A percentile compares a stretch with the other conserved stretches of the same genome.
Conservation (phyloP, 2,329 filamentous ascomycete genomes). For the Arachnomyces sp. region DNA sequence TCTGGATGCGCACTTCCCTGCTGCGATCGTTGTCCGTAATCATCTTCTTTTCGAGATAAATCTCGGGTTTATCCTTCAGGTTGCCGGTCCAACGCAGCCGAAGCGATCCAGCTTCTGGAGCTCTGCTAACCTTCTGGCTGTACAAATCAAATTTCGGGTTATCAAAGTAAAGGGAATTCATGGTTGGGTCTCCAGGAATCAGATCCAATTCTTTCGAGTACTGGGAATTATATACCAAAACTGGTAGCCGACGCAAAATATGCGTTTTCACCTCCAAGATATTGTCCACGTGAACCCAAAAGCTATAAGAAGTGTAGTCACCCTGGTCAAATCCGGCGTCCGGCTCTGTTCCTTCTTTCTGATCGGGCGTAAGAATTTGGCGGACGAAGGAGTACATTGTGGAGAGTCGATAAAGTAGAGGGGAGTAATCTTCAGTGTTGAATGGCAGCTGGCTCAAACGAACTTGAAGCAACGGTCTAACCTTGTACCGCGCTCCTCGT, state of each 20-base stretch:
- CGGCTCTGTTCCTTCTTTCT: conserved; percentile 33
- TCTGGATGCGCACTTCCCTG: conserved; percentile 69
- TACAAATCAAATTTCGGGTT: conserved; percentile 80
- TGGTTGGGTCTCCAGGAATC: conserved; percentile 70
- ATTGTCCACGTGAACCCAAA: conserved; percentile 96
- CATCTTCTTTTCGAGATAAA: conserved; percentile 83
- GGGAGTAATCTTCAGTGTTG: conserved; percentile 90
- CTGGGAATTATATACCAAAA: conserved; percentile 80
- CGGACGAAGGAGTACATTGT: conserved; percentile 94
- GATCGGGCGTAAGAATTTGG: conserved; percentile 54
- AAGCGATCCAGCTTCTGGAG: conserved; percentile 70
- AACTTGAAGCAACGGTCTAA: conserved; percentile 85
- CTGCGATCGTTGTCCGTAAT: conserved; percentile 69
- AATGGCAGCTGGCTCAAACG: conserved; percentile 82
- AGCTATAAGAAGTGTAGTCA: conserved; percentile 79
- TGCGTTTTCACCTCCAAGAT: conserved; percentile 94
- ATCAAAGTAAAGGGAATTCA: conserved; percentile 96
- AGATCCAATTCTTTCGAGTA: conserved; percentile 74
- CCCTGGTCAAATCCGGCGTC: conserved; percentile 49
- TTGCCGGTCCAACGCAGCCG: conserved; percentile 89
- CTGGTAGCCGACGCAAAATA: conserved; percentile 81
- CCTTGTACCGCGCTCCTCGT: conserved; percentile 75
- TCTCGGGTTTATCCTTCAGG: conserved; percentile 67
- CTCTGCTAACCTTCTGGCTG: conserved; percentile 70
- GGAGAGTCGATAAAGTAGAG: conserved; percentile 78